Evolutionary conservation across 371 early-diverging fungal genomes (phyloP).

Genomic region (Neoconidiobolus thromboides): DNA sequence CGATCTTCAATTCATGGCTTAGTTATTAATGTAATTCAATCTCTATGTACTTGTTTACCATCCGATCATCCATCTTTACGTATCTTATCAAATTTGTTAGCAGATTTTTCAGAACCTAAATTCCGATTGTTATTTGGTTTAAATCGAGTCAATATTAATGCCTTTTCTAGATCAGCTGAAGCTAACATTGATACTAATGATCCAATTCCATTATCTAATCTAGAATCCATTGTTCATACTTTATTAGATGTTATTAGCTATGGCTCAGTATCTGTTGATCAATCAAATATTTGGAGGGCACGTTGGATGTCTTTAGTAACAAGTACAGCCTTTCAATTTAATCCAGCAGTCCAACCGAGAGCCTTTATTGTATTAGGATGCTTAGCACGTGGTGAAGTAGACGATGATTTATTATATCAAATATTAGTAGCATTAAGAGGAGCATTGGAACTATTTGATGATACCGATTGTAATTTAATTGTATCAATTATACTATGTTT

Average conservation of each 20-base stretch:
- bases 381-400: slow-evolving; percentile 67
- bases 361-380: slow-evolving; percentile 82
- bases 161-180: slow-evolving; percentile 42
- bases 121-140: slow-evolving; percentile 63
- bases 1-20: slow-evolving; percentile 81
- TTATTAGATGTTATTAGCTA: slow-evolving; percentile 56
- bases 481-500: slow-evolving; percentile 73
- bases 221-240: slow-evolving; percentile 63
- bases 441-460: slow-evolving; percentile 64
- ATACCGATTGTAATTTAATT: slow-evolving; percentile 53
- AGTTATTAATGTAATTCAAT: slow-evolving; percentile 75
- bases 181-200: slow-evolving; percentile 43
- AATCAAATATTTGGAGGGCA: slow-evolving; percentile 65
- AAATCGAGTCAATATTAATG: slow-evolving; percentile 41
- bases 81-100: slow-evolving; percentile 32
- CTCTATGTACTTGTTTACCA: slow-evolving; percentile 55
- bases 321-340: slow-evolving; percentile 80
- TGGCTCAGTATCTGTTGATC: slow-evolving; percentile 46
- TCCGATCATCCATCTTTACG: slow-evolving; percentile 37
- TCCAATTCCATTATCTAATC: slow-evolving; percentile 41
- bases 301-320: slow-evolving; percentile 83
- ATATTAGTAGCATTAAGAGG: slow-evolving; percentile 71
- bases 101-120: slow-evolving; percentile 58
- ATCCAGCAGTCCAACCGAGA: slow-evolving; percentile 82
- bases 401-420: slow-evolving; percentile 73